Conservation (phyloP, 495 filamentous ascomycete genomes). For the Aspergillus homomorphus region DNA sequence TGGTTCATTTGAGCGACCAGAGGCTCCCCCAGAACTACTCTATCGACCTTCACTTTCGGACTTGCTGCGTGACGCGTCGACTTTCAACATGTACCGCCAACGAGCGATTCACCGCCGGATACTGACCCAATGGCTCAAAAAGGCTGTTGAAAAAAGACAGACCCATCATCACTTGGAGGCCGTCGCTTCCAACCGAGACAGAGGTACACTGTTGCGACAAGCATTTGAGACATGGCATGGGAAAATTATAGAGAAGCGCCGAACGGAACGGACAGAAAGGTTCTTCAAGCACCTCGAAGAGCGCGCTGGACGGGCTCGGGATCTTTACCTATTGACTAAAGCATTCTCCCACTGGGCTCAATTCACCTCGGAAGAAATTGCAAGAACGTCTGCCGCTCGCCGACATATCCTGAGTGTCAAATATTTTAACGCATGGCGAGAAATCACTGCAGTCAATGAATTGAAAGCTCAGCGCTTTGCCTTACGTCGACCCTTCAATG, state of each 20-base stretch:
- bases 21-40: slow-evolving; percentile 38
- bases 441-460: slow-evolving; percentile 67
- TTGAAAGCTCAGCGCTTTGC: slow-evolving; percentile 63
- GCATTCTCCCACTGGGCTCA: slow-evolving; percentile 74
- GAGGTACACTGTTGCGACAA: slow-evolving; percentile 49
- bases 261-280: slow-evolving; percentile 50
- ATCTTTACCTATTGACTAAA: slow-evolving; percentile 65
- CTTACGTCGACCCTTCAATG: slow-evolving; percentile 52
- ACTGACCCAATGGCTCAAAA: slow-evolving; percentile 54
- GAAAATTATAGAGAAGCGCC: slow-evolving; percentile 46
- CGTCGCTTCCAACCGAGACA: slow-evolving; percentile 52
- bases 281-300: slow-evolving; percentile 61
- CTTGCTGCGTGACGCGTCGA: slow-evolving; percentile 56
- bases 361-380: slow-evolving; percentile 56
- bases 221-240: slow-evolving; percentile 58
- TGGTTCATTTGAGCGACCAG: slow-evolving; percentile 28
- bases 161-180: slow-evolving; percentile 44
- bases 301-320: slow-evolving; percentile 58
- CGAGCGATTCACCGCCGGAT: slow-evolving; percentile 45
- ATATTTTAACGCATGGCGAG: slow-evolving; percentile 75
- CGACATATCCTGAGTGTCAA: slow-evolving; percentile 65
- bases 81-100: slow-evolving; percentile 53
- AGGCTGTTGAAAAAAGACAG: slow-evolving; percentile 44
- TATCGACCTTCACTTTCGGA: slow-evolving; percentile 55
- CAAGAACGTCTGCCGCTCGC: slow-evolving; percentile 57